Conservation (phyloP, 352 stramenopile species). For the Globisporangium emineosum region DNA sequence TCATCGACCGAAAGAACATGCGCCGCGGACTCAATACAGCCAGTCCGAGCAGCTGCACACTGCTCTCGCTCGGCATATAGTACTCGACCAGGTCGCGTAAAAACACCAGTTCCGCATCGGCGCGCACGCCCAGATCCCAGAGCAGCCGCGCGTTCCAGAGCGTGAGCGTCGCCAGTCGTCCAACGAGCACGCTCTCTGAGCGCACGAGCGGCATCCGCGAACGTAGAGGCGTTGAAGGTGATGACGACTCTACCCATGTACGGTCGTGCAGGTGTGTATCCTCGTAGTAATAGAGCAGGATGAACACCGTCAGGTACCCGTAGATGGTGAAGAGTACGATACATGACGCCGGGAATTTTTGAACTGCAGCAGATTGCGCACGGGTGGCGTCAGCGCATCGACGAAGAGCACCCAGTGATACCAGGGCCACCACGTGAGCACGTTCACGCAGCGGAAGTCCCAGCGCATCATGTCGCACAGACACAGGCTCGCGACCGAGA, state of each 20-base stretch:
- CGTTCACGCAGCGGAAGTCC: constrained; percentile 25
- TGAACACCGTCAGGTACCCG: constrained; percentile 14
- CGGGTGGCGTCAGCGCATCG: constrained; percentile 39
- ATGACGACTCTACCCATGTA: background rate
- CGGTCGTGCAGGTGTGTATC: constrained; percentile 13
- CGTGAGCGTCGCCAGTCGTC: constrained; percentile 24
- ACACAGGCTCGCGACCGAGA: constrained; percentile 13
- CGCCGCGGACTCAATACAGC: background rate
- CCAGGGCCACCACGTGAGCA: constrained; percentile 45
- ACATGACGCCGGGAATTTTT: constrained; percentile 20
- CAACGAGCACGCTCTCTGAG: constrained; percentile 20
- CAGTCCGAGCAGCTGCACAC: constrained; percentile 4
- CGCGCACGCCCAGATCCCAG: constrained; percentile 27
- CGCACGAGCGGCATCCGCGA: background rate
- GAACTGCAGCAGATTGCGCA: constrained; percentile 22
- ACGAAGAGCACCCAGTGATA: constrained; percentile 45
- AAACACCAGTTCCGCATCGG: constrained; percentile 27
- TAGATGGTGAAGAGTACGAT: constrained; percentile 26
- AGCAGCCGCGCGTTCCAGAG: constrained; percentile 28
- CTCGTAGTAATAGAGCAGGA: constrained; percentile 26
- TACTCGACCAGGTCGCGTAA: constrained; percentile 28
- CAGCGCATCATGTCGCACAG: constrained; percentile 35
- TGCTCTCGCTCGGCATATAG: constrained; percentile 13
- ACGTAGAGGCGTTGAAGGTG: background rate
- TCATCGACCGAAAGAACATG: constrained; percentile 1